Percentiles rank a stretch among this genome's conserved stretches.
These are phyloP conservation scores for Sarcomyxa edulis DNA, from an alignment of 768 basidiomycete genomes.

Conservation along the genomic window DNA sequence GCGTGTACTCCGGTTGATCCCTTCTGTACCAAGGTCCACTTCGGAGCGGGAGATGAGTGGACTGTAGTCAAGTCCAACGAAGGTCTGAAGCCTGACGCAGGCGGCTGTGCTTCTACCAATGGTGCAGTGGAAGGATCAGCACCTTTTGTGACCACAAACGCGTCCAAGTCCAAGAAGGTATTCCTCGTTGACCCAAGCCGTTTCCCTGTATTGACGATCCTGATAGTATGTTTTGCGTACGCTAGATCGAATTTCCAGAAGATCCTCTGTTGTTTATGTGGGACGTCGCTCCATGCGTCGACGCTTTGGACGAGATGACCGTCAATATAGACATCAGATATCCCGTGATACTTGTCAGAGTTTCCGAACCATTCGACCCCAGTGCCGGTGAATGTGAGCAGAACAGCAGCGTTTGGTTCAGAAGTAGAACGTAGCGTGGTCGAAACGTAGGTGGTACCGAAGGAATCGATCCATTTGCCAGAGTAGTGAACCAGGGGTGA, in stretches of 20 bases:
- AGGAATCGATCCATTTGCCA: constrained; percentile 53
- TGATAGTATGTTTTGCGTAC: constrained; percentile 52
- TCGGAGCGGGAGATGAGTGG: constrained; percentile 8
- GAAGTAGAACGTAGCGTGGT: constrained; percentile 48
- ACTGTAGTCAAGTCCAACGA: background rate
- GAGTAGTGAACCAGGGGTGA: constrained; percentile 63
- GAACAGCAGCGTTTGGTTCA: constrained; percentile 40
- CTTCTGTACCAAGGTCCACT: constrained; percentile 58
- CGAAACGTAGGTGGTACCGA: constrained; percentile 44
- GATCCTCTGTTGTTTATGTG: constrained; percentile 53
- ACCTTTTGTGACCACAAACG: constrained; percentile 61
- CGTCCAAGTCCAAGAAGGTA: constrained; percentile 51
- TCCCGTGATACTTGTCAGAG: constrained; percentile 47
- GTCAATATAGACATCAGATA: constrained; percentile 54
- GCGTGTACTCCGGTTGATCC: constrained; percentile 75
- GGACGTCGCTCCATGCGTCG: constrained; percentile 35
- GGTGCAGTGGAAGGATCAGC: too few relatives aligned
- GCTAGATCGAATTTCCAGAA: constrained; percentile 56
- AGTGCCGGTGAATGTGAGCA: constrained; percentile 64
- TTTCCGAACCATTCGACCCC: constrained; percentile 79
- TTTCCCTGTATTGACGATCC: constrained; percentile 51
- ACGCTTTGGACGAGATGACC: constrained; percentile 39
- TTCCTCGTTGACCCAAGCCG: constrained; percentile 27
- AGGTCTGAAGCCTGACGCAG: background rate
- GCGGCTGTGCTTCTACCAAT: constrained; percentile 4